Evolutionary conservation across 345 rosid species (phyloP).

Genomic region (Reutealis trisperma): DNA sequence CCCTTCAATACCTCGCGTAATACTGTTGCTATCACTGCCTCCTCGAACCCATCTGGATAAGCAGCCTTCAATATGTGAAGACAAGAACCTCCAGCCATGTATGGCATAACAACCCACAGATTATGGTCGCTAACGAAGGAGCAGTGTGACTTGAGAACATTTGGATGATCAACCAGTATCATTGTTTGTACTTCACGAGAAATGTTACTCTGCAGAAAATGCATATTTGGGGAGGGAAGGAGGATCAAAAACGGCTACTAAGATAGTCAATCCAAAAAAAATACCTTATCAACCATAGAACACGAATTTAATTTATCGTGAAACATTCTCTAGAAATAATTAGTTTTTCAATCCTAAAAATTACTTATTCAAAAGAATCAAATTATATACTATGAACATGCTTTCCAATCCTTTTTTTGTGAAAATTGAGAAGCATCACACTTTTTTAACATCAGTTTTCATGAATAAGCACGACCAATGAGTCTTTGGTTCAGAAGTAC

Average conservation of each 20-base stretch:
- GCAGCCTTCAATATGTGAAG: constrained; percentile 97
- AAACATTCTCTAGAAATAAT: neutral
- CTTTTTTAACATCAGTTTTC: neutral
- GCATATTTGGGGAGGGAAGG: no score
- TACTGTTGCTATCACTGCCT: constrained; percentile 79
- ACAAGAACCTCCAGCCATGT: constrained; percentile 97
- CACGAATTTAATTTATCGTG: neutral
- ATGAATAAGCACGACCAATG: neutral
- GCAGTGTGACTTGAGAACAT: constrained; percentile 89
- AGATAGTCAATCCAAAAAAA: neutral
- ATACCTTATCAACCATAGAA: no score
- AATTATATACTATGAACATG: neutral
- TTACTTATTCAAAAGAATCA: neutral
- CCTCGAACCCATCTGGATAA: constrained; percentile 94
- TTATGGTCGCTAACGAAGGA: constrained; percentile 91
- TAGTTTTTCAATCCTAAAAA: no score
- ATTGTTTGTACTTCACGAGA: constrained; percentile 95
- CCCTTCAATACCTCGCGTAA: constrained; percentile 89
- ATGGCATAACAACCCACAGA: constrained; percentile 97
- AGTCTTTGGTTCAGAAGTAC: no score
- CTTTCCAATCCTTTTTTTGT: no score
- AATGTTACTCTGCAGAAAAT: constrained; percentile 54
- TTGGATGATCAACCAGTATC: constrained; percentile 91
- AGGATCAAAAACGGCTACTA: neutral
- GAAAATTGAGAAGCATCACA: neutral